A percentile compares a stretch with the other conserved stretches of the same genome.
These are phyloP conservation scores for Aspergillus baeticus DNA, from an alignment of 495 filamentous ascomycete species.

Conservation along the genomic window DNA sequence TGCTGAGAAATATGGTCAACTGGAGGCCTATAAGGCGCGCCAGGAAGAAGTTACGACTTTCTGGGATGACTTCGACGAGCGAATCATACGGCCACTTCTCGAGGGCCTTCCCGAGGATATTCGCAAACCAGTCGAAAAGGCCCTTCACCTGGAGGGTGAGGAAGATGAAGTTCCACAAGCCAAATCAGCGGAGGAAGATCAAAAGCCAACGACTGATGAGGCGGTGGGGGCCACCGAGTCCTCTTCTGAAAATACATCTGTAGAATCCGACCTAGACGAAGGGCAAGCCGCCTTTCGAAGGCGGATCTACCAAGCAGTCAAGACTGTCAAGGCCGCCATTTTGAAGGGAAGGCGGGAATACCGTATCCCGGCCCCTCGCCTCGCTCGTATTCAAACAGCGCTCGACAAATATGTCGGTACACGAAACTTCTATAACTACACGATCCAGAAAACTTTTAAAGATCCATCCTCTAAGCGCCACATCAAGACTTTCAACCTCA, in stretches of 20 bases:
- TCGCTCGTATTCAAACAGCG: constrained; percentile 67
- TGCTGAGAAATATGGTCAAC: constrained; percentile 66
- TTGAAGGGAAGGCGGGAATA: constrained; percentile 75
- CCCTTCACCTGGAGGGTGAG: constrained; percentile 30
- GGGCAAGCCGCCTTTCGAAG: constrained; percentile 24
- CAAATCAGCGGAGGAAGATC: constrained; percentile 13
- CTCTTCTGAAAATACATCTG: neutral
- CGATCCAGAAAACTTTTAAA: constrained; percentile 73
- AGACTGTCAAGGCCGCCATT: constrained; percentile 74
- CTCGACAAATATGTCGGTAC: constrained; percentile 76
- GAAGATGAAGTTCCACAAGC: constrained; percentile 15
- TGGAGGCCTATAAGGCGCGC: constrained; percentile 62
- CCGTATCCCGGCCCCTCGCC: constrained; percentile 68
- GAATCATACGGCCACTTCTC: constrained; percentile 72
- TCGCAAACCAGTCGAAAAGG: constrained; percentile 38
- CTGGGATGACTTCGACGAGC: constrained; percentile 78
- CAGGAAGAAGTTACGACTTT: constrained; percentile 76
- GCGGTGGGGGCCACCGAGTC: neutral
- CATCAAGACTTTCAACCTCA: constrained; percentile 84
- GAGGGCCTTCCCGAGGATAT: constrained; percentile 49
- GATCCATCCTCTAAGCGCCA: constrained; percentile 82
- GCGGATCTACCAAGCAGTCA: constrained; percentile 60
- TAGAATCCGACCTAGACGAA: constrained; percentile 12
- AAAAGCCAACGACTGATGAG: constrained; percentile 1
- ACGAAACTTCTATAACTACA: constrained; percentile 93